Conservation (phyloP, 768 basidiomycete genomes). For the Mycena capillaripes region DNA sequence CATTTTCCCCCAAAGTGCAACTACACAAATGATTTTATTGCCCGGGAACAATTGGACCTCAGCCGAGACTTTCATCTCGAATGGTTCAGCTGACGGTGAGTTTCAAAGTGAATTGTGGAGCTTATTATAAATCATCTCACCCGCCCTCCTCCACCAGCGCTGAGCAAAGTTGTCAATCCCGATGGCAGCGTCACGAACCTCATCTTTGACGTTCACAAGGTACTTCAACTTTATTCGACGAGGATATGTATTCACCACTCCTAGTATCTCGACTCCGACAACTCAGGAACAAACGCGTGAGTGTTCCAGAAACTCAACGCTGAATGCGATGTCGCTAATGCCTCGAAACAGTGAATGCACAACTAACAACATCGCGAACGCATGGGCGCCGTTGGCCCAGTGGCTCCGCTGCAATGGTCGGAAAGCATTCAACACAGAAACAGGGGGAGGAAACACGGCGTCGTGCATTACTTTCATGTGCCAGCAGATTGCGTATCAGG, state of each 20-base stretch:
- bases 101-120: neutral
- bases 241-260: too few relatives aligned
- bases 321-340: neutral
- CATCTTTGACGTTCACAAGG: constrained; percentile 73
- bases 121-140: neutral
- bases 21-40: constrained; percentile 67
- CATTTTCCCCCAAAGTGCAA: constrained; percentile 54
- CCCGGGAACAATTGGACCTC: constrained; percentile 72
- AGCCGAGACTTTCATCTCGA: constrained; percentile 62
- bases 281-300: constrained; percentile 51
- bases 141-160: constrained; percentile 36
- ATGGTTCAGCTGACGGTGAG: constrained; percentile 58
- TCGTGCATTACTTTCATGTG: constrained; percentile 61
- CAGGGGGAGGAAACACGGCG: constrained; percentile 68
- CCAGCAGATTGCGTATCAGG: constrained; percentile 61
- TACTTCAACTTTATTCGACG: too few relatives aligned
- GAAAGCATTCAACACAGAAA: constrained; percentile 72
- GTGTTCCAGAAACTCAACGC: constrained; percentile 1
- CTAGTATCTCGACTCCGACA: constrained; percentile 67
- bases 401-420: constrained; percentile 66
- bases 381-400: constrained; percentile 59
- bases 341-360: constrained; percentile 55
- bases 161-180: constrained; percentile 59
- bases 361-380: constrained; percentile 65
- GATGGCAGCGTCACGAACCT: constrained; percentile 62